Conservation (phyloP, 2,329 filamentous ascomycete species). For the Neonectria neomacrospora region DNA sequence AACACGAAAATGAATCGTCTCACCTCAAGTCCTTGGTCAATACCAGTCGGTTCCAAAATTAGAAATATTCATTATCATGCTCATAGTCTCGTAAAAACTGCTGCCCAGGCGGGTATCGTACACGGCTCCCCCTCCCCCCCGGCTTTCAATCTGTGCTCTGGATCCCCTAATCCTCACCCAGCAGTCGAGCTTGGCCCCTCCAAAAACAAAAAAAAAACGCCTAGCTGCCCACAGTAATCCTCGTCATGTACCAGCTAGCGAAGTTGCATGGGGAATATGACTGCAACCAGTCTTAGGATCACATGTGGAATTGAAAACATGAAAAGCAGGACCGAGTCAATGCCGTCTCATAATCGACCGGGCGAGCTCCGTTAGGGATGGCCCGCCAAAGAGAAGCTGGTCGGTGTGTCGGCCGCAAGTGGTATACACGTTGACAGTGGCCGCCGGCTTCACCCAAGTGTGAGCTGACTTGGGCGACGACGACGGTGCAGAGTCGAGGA, state of each 20-base stretch:
- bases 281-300: conserved; percentile 20
- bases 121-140: conserved; percentile 23
- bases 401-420: conserved; percentile 66
- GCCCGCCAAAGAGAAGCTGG: conserved; percentile 63
- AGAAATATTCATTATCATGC: conserved; percentile 20
- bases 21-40: conserved; percentile 1
- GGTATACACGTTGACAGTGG: conserved; percentile 62
- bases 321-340: conserved; percentile 23
- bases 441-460: conserved; percentile 50
- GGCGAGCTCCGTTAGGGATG: conserved; percentile 57
- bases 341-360: conserved; percentile 54
- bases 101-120: conserved; percentile 34
- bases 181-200: conserved; percentile 20
- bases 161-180: conserved; percentile 11
- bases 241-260: conserved; percentile 45
- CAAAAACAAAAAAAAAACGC: conserved; percentile 38
- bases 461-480: conserved; percentile 48
- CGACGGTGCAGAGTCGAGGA: conserved; percentile 39
- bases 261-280: conserved; percentile 32
- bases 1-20: not conserved
- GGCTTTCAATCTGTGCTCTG: conserved; percentile 29
- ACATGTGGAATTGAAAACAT: conserved; percentile 12
- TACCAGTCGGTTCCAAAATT: conserved; percentile 17
- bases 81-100: conserved; percentile 42
- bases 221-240: conserved; percentile 25